Conservation (phyloP, 2,329 filamentous ascomycete genomes). For the Aspergillus luchuensis region DNA sequence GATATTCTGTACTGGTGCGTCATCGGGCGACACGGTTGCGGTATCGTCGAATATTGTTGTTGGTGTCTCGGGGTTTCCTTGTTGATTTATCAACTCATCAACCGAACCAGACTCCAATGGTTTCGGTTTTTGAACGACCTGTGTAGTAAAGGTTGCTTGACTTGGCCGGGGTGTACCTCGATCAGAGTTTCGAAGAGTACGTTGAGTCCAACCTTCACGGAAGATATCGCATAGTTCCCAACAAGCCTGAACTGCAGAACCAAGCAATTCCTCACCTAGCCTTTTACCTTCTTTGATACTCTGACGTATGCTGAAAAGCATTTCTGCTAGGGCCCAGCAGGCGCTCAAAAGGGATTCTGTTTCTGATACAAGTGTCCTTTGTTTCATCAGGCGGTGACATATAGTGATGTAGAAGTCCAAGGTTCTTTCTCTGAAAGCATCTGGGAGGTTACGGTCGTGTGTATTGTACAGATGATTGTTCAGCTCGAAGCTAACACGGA, state of each 20-base stretch:
- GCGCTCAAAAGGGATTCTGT: conserved; percentile 81
- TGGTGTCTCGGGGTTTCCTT: conserved; percentile 73
- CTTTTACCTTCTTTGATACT: conserved; percentile 72
- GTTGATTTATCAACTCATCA: conserved; percentile 30
- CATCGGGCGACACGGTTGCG: conserved; percentile 79
- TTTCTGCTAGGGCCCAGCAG: conserved; percentile 89
- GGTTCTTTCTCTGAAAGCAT: conserved; percentile 84
- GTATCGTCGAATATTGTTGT: conserved; percentile 95
- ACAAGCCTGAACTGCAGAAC: conserved; percentile 86
- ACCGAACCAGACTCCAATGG: conserved; percentile 40
- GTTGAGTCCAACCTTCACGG: conserved; percentile 84
- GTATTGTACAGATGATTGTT: conserved; percentile 96
- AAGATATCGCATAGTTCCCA: conserved; percentile 96
- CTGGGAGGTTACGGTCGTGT: conserved; percentile 79
- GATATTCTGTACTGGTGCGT: conserved; percentile 80
- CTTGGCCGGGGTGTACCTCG: conserved; percentile 80
- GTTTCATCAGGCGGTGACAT: conserved; percentile 95
- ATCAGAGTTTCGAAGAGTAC: conserved; percentile 68
- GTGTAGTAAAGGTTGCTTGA: conserved; percentile 70
- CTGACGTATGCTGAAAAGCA: conserved; percentile 87
- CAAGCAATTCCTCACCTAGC: conserved; percentile 79
- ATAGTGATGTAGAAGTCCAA: conserved; percentile 93
- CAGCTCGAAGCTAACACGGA: conserved; percentile 90
- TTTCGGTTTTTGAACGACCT: conserved; percentile 54
- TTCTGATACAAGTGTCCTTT: conserved; percentile 74